These are phyloP conservation scores for Vanrija sp. DNA, from an alignment of 1,284 basidiomycete genomes.

Conservation along the genomic window DNA sequence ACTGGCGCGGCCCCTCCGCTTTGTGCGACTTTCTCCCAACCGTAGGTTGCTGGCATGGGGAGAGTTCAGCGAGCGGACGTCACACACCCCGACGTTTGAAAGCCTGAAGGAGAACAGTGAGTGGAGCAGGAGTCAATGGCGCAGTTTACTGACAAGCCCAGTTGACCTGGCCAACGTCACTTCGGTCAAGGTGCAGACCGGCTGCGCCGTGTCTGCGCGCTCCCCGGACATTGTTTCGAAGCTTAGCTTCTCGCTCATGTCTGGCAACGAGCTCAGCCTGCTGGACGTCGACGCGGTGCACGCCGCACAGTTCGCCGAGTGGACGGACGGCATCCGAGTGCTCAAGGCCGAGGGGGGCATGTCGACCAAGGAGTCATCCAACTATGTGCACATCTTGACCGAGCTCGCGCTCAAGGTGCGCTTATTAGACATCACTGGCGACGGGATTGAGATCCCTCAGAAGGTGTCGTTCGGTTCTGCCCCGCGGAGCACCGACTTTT, in stretches of 20 bases:
- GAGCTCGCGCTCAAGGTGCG: constrained; percentile 94
- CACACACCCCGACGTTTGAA: constrained; percentile 26
- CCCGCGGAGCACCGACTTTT: constrained; percentile 76
- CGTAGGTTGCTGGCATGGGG: constrained; percentile 39
- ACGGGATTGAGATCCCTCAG: constrained; percentile 80
- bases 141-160: constrained; percentile 15
- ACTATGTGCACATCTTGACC: constrained; percentile 70
- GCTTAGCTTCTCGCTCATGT: constrained; percentile 73
- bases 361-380: constrained; percentile 75
- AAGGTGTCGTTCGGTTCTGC: constrained; percentile 55
- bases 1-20: constrained; percentile 33
- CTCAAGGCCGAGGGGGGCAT: constrained; percentile 66
- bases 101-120: constrained; percentile 58
- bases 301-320: constrained; percentile 82
- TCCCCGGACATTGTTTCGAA: constrained; percentile 55
- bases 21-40: constrained; percentile 38
- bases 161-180: constrained; percentile 72
- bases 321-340: constrained; percentile 93
- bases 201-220: constrained; percentile 55
- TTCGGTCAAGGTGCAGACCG: constrained; percentile 74
- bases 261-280: constrained; percentile 62
- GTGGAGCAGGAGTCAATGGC: constrained; percentile 17
- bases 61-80: constrained; percentile 26
- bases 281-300: constrained; percentile 85
- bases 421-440: constrained; percentile 82